Percentiles rank a stretch among this genome's conserved stretches.
phyloP scores from a whole-genome alignment of 106 monocot species.

The Acanthochlamys bracteata region DNA sequence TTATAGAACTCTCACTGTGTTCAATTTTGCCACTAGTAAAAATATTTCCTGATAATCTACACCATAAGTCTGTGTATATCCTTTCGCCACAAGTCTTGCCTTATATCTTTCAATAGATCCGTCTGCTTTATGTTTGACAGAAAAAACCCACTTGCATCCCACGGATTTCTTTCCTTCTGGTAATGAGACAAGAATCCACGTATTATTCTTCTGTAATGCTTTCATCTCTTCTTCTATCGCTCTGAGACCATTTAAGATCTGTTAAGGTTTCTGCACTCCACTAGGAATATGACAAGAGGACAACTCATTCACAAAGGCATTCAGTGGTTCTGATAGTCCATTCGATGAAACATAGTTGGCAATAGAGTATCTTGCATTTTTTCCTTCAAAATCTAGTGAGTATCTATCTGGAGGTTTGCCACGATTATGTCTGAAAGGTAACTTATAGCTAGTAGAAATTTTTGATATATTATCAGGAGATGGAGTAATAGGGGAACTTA shows the following conservation, averaged over 20 bases:
- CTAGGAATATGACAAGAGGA: too few species aligned
- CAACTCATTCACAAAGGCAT: background rate
- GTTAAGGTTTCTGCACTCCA: constrained; percentile 6
- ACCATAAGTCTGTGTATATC: constrained; percentile 7
- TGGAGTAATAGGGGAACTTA: too few species aligned
- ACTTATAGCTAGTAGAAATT: too few species aligned
- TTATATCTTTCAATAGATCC: constrained; percentile 2
- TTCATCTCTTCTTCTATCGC: constrained; percentile 2
- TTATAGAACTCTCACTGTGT: background rate
- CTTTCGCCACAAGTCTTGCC: background rate
- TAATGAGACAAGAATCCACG: background rate
- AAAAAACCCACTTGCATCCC: background rate
- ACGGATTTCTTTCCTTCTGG: background rate
- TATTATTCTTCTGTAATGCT: constrained; percentile 2
- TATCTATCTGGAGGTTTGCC: background rate
- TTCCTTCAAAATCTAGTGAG: too few species aligned
- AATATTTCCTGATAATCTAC: constrained; percentile 9
- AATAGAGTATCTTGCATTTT: background rate
- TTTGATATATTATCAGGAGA: background rate
- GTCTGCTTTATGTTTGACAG: too few species aligned
- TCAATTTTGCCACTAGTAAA: constrained; percentile 8
- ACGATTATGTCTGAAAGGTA: background rate
- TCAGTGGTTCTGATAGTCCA: background rate
- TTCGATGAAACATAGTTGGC: background rate
- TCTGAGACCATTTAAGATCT: background rate